Evolutionary conservation across 345 rosid species (phyloP), one percentile per base, ranked within the genome.

Genomic region (Heritiera littoralis): DNA sequence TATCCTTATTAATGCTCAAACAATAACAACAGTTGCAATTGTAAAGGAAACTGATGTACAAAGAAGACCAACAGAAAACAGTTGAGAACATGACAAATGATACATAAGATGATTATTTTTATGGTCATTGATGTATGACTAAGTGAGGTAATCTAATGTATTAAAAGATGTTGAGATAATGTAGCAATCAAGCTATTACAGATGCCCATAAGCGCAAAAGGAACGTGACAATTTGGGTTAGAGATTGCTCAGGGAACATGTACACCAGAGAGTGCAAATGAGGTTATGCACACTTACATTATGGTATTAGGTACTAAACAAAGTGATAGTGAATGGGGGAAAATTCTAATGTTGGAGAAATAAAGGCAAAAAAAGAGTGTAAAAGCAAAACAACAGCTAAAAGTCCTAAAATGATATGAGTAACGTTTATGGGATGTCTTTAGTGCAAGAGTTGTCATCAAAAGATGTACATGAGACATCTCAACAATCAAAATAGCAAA

Each of bases 331-430:
- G 40, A 67, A 43, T 7, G 17, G 38, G 40, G 74, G 38, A 20
- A 3, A 67, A 41, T 67, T 67, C 66, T 61, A 12, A 12, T 9
- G 40, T 61, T 61, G 32, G 46, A 15, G 46, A 35, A 65, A 35
- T 35, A 65, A 65, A 69, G 38, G 56, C 9, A 5, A 69, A 12
- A 3, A 69, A 23, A 12, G 32, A 43, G 12, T 10, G 35, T 67
- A n/a, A 23, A 70, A 13, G 74, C 9, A 70, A 65, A 45, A 23
- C 2, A 5, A 23, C 14, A 23, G n/a, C 55, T 48, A 48, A 35
- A 70, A 23, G 58, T 70, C 55, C 58, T 70, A n/a, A 70, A 32
- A 48, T 23, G 52, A n/a, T 49, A 18, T 9, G 74, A 69, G 40
- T 3, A 28, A 70, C 7, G n/a, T 13, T 70, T 35, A 65, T 18